A percentile compares a stretch with the other conserved stretches of the same genome.
Conservation (phyloP, 2,329 filamentous ascomycete genomes). For the Sporothrix schenckii region DNA sequence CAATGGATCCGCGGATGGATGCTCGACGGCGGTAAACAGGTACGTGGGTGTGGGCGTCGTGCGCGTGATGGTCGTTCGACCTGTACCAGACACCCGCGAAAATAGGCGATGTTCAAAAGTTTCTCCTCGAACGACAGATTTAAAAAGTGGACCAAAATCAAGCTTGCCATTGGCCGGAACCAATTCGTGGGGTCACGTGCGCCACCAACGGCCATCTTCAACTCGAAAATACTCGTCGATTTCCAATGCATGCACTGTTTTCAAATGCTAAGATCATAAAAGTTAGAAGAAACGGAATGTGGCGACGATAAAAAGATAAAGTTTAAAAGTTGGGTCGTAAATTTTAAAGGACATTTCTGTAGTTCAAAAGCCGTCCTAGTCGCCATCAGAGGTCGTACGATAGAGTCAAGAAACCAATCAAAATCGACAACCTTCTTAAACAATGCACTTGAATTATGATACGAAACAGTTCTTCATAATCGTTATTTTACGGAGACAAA, state of each 20-base stretch:
- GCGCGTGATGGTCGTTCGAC: slow-evolving; percentile 3
- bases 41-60: neutral
- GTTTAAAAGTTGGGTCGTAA: too few relatives aligned
- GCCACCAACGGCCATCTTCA: neutral
- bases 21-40: too few relatives aligned
- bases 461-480: neutral
- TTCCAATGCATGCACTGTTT: too few relatives aligned
- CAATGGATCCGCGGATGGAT: neutral
- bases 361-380: too few relatives aligned
- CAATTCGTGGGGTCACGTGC: slow-evolving; percentile 11
- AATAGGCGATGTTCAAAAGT: slow-evolving; percentile 26
- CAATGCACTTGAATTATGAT: slow-evolving; percentile 9
- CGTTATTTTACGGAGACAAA: slow-evolving; percentile 6
- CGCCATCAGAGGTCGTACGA: too few relatives aligned
- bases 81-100: slow-evolving; percentile 5
- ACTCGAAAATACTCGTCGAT: too few relatives aligned
- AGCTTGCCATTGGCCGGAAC: neutral
- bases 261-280: too few relatives aligned
- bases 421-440: neutral
- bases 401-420: neutral
- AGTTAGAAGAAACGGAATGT: too few relatives aligned
- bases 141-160: slow-evolving; percentile 29
- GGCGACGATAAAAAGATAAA: too few relatives aligned
- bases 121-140: slow-evolving; percentile 26
- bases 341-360: too few relatives aligned